Conservation (phyloP, 345 rosid genomes). For the Acer negundo region DNA sequence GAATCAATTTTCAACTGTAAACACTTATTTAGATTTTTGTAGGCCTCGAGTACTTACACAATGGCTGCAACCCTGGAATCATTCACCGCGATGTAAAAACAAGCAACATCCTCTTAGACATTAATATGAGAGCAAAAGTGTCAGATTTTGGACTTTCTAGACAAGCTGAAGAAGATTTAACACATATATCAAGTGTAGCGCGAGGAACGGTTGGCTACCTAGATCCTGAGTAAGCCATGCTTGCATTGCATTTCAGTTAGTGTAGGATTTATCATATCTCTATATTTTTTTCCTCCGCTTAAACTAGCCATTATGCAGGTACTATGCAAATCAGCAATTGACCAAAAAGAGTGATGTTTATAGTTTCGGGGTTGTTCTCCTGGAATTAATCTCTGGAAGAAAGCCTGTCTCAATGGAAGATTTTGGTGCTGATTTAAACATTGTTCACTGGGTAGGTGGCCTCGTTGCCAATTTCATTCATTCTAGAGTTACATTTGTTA, state of each 20-base stretch:
- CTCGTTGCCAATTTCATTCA: conserved; percentile 4
- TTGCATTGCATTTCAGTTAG: neutral
- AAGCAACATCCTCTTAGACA: conserved; percentile 89
- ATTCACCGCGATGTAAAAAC: conserved; percentile 97
- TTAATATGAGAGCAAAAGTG: conserved; percentile 93
- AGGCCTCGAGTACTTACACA: conserved; percentile 98
- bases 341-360: conserved; percentile 98
- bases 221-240: conserved; percentile 82
- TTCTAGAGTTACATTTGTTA: neutral
- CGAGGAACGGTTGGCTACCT: conserved; percentile 95
- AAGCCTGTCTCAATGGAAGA: conserved; percentile 85
- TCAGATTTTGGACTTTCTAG: conserved; percentile 98
- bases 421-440: conserved; percentile 82
- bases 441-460: conserved; percentile 81
- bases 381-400: conserved; percentile 87
- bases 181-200: conserved; percentile 91
- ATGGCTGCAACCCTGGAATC: conserved; percentile 93
- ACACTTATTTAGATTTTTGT: conserved; percentile 42
- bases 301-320: conserved; percentile 48
- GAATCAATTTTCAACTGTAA: conserved; percentile 18
- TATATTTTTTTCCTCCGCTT: neutral
- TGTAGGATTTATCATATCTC: neutral
- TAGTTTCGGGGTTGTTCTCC: conserved; percentile 95
- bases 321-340: conserved; percentile 84
- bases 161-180: conserved; percentile 89